A percentile compares a stretch with the other conserved stretches of the same genome.
phyloP scores from a whole-genome alignment of 148 eudicot genomes.

The Chenopodium quinoa region DNA sequence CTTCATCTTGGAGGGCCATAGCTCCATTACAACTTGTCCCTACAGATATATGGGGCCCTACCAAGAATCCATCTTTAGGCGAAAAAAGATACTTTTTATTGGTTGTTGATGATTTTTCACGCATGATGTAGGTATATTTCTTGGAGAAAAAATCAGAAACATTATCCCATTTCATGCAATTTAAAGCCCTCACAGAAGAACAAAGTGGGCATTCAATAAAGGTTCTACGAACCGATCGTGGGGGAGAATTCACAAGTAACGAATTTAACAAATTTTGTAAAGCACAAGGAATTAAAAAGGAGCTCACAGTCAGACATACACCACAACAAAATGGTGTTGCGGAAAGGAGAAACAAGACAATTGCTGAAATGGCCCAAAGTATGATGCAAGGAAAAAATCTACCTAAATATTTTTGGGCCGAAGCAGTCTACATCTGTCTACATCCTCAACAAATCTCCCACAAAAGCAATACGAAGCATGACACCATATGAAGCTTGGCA shows the following conservation, averaged over 20 bases:
- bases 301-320: too few species aligned
- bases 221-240: too few species aligned
- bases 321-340: too few species aligned
- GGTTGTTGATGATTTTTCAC: neutral
- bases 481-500: neutral
- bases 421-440: neutral
- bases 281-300: too few species aligned
- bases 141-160: conserved; percentile 16
- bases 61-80: neutral
- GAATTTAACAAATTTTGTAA: too few species aligned
- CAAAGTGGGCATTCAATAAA: too few species aligned
- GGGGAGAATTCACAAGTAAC: neutral
- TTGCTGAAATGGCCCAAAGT: conserved; percentile 14
- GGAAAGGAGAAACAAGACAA: neutral
- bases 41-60: conserved; percentile 19
- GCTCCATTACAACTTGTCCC: neutral
- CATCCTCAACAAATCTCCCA: neutral
- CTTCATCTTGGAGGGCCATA: neutral
- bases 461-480: neutral
- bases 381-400: conserved; percentile 14
- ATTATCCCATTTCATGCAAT: neutral
- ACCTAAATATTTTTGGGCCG: neutral
- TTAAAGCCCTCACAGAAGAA: too few species aligned
- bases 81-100: too few species aligned
- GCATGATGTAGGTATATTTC: conserved; percentile 21